Evolutionary conservation across 2,329 filamentous ascomycete genomes (phyloP).

Genomic region (Balansia obtecta): DNA sequence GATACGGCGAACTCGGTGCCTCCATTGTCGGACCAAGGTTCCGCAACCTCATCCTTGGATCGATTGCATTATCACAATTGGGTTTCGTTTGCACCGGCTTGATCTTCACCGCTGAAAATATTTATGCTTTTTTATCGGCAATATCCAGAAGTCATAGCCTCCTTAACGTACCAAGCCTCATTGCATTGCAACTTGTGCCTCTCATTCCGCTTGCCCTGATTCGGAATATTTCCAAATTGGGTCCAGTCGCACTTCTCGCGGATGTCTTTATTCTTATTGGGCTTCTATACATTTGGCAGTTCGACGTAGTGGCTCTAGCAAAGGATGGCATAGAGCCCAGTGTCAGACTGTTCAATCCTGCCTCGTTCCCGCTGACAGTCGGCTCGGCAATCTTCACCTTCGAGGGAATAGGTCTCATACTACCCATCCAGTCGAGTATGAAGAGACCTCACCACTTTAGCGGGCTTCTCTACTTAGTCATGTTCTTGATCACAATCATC

Average conservation of each 20-base stretch:
- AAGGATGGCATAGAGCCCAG: conserved; percentile 43
- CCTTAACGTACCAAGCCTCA: conserved; percentile 40
- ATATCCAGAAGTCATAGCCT: conserved; percentile 43
- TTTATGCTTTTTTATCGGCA: conserved; percentile 54
- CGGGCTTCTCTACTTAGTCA: conserved; percentile 52
- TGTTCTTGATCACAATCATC: conserved; percentile 60
- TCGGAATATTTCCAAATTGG: conserved; percentile 63
- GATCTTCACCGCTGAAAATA: conserved; percentile 66
- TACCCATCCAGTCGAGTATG: conserved; percentile 69
- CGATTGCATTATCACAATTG: conserved; percentile 62
- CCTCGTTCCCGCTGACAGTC: conserved; percentile 56
- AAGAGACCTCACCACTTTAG: conserved; percentile 55
- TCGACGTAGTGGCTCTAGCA: conserved; percentile 47
- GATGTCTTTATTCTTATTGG: conserved; percentile 63
- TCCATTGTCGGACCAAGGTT: conserved; percentile 51
- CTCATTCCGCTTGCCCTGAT: conserved; percentile 58
- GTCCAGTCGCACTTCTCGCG: conserved; percentile 54
- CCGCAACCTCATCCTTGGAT: conserved; percentile 52
- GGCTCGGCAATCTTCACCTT: conserved; percentile 69
- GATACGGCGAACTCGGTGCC: conserved; percentile 63
- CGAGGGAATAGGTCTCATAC: conserved; percentile 64
- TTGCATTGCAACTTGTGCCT: conserved; percentile 51
- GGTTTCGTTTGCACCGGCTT: conserved; percentile 69
- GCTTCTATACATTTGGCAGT: conserved; percentile 61
- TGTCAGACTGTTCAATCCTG: conserved; percentile 58